Evolutionary conservation across 768 basidiomycete species (phyloP).

Genomic region (Rhodocollybia butyracea): DNA sequence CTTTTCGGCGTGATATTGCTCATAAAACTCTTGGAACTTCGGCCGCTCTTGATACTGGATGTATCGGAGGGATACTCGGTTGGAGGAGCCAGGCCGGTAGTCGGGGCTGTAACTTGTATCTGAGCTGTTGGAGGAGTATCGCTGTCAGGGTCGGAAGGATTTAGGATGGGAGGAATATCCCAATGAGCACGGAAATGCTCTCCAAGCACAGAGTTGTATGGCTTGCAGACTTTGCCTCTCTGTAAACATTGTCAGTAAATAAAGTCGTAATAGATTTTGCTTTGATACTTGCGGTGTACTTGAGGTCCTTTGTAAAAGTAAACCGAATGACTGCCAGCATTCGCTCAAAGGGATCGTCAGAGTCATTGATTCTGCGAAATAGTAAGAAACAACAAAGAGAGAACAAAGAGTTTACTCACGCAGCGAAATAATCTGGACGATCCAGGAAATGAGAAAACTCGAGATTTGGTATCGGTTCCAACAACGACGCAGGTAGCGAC

Average conservation of each 20-base stretch:
- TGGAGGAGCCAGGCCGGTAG: constrained; percentile 14
- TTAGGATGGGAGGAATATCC: constrained; percentile 67
- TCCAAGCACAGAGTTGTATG: constrained; percentile 84
- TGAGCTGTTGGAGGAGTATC: constrained; percentile 44
- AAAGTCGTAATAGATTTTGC: not conserved
- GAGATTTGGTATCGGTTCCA: constrained; percentile 93
- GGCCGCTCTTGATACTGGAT: constrained; percentile 52
- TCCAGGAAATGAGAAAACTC: constrained; percentile 97
- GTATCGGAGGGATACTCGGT: constrained; percentile 38
- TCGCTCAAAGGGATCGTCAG: constrained; percentile 86
- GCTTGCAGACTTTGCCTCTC: constrained; percentile 93
- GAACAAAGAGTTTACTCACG: constrained; percentile 50
- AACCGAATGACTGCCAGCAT: constrained; percentile 93
- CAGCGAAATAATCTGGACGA: constrained; percentile 85
- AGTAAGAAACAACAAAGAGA: constrained; percentile 2
- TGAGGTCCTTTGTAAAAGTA: constrained; percentile 90
- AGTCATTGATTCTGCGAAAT: constrained; percentile 78
- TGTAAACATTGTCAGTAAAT: constrained; percentile 25
- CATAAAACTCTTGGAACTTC: constrained; percentile 57
- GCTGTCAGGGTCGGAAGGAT: constrained; percentile 45
- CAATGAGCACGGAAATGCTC: constrained; percentile 89
- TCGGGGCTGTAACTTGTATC: constrained; percentile 31
- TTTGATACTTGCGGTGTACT: constrained; percentile 67
- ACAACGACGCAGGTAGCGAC: constrained; percentile 86
- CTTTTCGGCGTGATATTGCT: constrained; percentile 54